These are phyloP conservation scores for Komagataella pseudopastoris DNA, from an alignment of 805 yeast genomes.

Conservation along the genomic window DNA sequence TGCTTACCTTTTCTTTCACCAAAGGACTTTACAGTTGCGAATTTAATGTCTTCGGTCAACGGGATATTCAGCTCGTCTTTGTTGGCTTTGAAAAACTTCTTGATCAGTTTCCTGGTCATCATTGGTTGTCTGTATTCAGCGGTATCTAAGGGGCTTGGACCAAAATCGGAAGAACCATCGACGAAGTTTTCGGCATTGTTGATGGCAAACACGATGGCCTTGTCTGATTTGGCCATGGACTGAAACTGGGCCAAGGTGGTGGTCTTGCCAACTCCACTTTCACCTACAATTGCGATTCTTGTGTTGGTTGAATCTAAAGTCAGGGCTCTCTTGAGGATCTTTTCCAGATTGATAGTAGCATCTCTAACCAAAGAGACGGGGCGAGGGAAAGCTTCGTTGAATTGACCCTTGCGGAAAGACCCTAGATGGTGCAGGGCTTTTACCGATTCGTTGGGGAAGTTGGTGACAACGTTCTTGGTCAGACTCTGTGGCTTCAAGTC, in stretches of 20 bases:
- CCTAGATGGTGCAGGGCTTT: conserved; percentile 38
- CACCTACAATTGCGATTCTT: conserved; percentile 49
- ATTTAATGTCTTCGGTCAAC: conserved; percentile 20
- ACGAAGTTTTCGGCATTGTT: conserved; percentile 46
- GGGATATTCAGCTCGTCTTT: conserved; percentile 17
- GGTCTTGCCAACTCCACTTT: conserved; percentile 70
- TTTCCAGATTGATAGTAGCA: conserved; percentile 21
- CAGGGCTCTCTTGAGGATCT: conserved; percentile 22
- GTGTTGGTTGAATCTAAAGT: conserved; percentile 23
- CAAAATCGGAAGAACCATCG: conserved; percentile 66
- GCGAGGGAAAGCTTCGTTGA: conserved; percentile 45
- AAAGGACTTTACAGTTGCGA: conserved; percentile 14
- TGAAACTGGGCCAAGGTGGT: conserved; percentile 59
- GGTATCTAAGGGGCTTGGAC: conserved; percentile 29
- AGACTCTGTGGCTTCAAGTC: conserved; percentile 8
- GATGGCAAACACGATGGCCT: conserved; percentile 44
- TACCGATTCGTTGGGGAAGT: conserved; percentile 27
- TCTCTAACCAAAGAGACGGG: conserved; percentile 49
- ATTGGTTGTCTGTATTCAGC: conserved; percentile 63
- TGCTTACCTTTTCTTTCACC: background rate
- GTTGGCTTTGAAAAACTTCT: conserved; percentile 36
- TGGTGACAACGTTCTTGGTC: conserved; percentile 12
- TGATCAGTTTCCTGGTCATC: conserved; percentile 49
- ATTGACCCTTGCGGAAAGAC: conserved; percentile 54
- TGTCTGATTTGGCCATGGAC: conserved; percentile 31